Base-by-base conservation (phyloP, 169 alveolate species). In the Eimeria tenella region DNA sequence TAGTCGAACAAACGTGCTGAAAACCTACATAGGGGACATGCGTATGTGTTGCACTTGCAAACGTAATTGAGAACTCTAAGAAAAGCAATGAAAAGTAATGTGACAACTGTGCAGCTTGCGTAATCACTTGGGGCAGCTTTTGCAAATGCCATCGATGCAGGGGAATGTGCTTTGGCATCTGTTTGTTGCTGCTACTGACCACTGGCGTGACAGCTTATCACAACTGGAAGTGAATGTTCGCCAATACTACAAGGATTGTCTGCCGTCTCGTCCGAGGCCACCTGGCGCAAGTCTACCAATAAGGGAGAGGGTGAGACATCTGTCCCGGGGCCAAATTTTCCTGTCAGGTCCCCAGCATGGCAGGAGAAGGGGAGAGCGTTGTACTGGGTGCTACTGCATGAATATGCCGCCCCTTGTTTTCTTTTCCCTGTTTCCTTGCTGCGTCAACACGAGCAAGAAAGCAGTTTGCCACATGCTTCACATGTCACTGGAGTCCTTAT, bases 251-350 rank as follows among this genome's bases (percentile, higher is more conserved):
- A 68, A 1, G 77, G 77, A 23, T 68, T 68, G 31, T 68, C 77
- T n/a, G 77, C 49, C 42, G 11, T 11, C n/a, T 13, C n/a, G 31
- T 68, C 77, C n/a, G 9, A 13, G 11, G 77, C 77, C 31, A 68
- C 11, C 42, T 13, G 49, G 49, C 77, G n/a, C 77, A 68, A 1
- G 31, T 68, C 77, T n/a, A 68, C 77, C 11, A 68, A 7, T 8
- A 17, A 23, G 9, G 77, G 77, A 13, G 77, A 68, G 11, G 31
- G 13, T n/a, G 77, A 68, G 31, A n/a, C 49, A 23, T 68, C 77
- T 23, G 49, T 68, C 3, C 77, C 77, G n/a, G n/a, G n/a, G 11
- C 77, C 77, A 68, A 68, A n/a, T n/a, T 68, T 68, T 23, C 77
- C 77, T 0, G 77, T 68, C 1, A 68, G 9, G 77, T 68, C 77